Percentiles rank a stretch among this genome's conserved stretches.
phyloP scores from a whole-genome alignment of 805 yeast genomes.

The Hanseniaspora mollemarum region DNA sequence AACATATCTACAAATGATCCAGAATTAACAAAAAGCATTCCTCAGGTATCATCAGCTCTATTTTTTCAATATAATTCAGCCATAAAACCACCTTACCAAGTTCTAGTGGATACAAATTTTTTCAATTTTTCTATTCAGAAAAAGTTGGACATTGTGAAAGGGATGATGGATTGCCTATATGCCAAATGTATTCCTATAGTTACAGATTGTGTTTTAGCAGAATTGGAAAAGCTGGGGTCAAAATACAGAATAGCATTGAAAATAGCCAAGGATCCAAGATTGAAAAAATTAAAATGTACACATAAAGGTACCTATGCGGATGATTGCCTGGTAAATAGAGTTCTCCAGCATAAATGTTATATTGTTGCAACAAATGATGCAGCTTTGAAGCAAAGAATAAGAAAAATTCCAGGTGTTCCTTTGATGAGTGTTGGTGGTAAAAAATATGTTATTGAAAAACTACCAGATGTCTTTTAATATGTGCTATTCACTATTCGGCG shows the following conservation, averaged over 20 bases:
- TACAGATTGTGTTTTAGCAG: slow-evolving; percentile 97
- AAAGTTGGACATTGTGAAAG: slow-evolving; percentile 86
- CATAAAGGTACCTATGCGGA: slow-evolving; percentile 98
- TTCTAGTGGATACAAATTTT: slow-evolving; percentile 90
- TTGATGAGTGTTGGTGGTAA: slow-evolving; percentile 93
- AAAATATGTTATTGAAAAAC: slow-evolving; percentile 80
- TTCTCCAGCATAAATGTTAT: slow-evolving; percentile 90
- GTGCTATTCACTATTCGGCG: neutral
- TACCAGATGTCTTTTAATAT: slow-evolving; percentile 75
- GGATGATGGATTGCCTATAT: slow-evolving; percentile 89
- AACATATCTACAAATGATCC: slow-evolving; percentile 47
- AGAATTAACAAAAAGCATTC: slow-evolving; percentile 62
- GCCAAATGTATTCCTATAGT: slow-evolving; percentile 93
- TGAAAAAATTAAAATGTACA: slow-evolving; percentile 72
- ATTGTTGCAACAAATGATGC: slow-evolving; percentile 98
- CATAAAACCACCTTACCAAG: slow-evolving; percentile 96
- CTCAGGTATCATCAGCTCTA: slow-evolving; percentile 90
- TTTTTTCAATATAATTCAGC: slow-evolving; percentile 91
- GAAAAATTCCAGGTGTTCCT: slow-evolving; percentile 97
- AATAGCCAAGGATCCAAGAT: slow-evolving; percentile 87
- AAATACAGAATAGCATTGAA: slow-evolving; percentile 85
- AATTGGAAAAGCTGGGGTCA: slow-evolving; percentile 90
- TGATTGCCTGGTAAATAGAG: slow-evolving; percentile 89
- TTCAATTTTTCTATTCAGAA: slow-evolving; percentile 93
- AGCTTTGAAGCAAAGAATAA: slow-evolving; percentile 79